These are phyloP conservation scores for Cladosporium cucumerinum DNA, from an alignment of 2,329 filamentous ascomycete species.

Conservation along the genomic window DNA sequence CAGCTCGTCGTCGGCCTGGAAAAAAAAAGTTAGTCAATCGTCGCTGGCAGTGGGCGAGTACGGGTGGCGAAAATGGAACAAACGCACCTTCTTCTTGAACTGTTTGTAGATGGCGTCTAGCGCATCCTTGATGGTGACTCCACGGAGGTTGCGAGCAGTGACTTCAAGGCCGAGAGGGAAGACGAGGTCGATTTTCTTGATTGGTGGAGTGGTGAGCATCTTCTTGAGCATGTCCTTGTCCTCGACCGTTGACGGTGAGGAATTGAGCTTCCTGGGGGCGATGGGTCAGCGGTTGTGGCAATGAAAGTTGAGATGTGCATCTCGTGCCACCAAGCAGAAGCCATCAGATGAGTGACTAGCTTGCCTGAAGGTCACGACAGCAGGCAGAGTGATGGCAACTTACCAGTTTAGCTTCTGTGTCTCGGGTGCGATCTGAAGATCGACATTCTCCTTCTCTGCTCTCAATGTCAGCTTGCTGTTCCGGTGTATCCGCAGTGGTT, in stretches of 20 bases:
- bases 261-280: conserved; percentile 81
- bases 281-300: conserved; percentile 14
- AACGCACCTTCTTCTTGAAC: conserved; percentile 88
- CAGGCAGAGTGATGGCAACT: conserved; percentile 34
- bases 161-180: conserved; percentile 87
- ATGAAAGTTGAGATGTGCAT: neutral
- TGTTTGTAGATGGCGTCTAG: conserved; percentile 93
- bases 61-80: neutral
- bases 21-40: neutral
- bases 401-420: conserved; percentile 88
- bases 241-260: conserved; percentile 71
- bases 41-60: conserved; percentile 23
- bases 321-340: neutral
- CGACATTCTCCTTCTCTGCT: conserved; percentile 68
- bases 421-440: conserved; percentile 72
- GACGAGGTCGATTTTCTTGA: conserved; percentile 92
- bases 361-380: neutral
- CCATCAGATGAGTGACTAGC: neutral
- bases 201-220: conserved; percentile 71
- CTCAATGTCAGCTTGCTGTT: conserved; percentile 27
- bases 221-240: conserved; percentile 83
- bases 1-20: conserved; percentile 84
- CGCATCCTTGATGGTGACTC: conserved; percentile 96
- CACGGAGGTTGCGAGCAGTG: conserved; percentile 84
- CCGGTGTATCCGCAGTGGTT: neutral